Evolutionary conservation across 2,329 filamentous ascomycete genomes (phyloP).

Genomic region (Talaromyces sp.): DNA sequence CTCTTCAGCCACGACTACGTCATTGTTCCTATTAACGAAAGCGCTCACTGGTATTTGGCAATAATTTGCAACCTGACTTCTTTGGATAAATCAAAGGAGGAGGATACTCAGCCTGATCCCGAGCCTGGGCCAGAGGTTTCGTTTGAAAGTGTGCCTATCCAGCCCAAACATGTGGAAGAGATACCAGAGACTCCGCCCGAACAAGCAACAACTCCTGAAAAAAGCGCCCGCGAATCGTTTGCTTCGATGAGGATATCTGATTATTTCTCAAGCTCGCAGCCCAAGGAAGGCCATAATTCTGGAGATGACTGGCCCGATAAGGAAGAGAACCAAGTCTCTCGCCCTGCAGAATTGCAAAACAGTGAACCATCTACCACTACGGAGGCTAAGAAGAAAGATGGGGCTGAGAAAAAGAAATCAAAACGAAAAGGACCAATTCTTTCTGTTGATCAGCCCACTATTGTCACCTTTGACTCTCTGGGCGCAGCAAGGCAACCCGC

Average conservation of each 20-base stretch:
- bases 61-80: conserved; percentile 85
- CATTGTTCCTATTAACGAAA: conserved; percentile 85
- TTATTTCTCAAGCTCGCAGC: conserved; percentile 4
- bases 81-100: conserved; percentile 37
- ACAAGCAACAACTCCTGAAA: conserved; percentile 16
- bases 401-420: conserved; percentile 19
- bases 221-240: conserved; percentile 20
- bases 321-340: conserved; percentile 20
- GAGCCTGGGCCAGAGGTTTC: conserved; percentile 7
- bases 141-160: conserved; percentile 12
- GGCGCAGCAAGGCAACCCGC: conserved; percentile 60
- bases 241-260: conserved; percentile 26
- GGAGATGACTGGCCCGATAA: conserved; percentile 27
- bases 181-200: conserved; percentile 24
- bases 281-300: conserved; percentile 5
- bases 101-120: conserved; percentile 5
- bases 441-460: conserved; percentile 56
- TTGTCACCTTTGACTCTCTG: conserved; percentile 86
- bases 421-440: conserved; percentile 27
- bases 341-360: conserved; percentile 15
- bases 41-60: conserved; percentile 85
- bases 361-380: conserved; percentile 9
- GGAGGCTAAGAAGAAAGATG: conserved; percentile 7
- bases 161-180: conserved; percentile 18
- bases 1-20: conserved; percentile 83